Evolutionary conservation across 805 yeast genomes (phyloP).

Genomic region (Lipomyces japonicus): DNA sequence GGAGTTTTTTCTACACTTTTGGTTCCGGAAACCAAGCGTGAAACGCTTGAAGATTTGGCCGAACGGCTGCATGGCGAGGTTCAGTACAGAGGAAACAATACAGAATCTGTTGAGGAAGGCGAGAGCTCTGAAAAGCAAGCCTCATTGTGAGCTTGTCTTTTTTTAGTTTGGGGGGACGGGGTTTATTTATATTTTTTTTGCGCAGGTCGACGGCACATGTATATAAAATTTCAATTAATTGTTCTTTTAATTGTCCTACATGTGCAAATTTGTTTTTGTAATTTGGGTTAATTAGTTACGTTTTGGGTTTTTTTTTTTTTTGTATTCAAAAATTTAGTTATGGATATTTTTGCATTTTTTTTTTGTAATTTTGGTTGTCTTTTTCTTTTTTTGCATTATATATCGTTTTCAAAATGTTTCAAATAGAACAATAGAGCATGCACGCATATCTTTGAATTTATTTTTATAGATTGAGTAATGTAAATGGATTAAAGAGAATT

Average conservation of each 20-base stretch:
- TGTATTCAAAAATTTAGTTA: background rate
- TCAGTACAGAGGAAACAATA: background rate
- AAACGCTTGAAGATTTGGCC: conserved; percentile 77
- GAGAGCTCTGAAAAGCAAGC: conserved; percentile 15
- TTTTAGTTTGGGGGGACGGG: no score
- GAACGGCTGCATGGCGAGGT: conserved; percentile 77
- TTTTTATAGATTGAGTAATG: no score
- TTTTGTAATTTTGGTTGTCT: background rate
- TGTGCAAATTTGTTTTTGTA: background rate
- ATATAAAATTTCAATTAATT: no score
- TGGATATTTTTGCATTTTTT: background rate
- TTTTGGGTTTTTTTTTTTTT: background rate
- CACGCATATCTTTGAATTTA: no score
- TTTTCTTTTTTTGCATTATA: no score
- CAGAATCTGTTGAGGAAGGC: conserved; percentile 1
- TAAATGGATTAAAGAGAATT: no score
- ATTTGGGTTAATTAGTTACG: background rate
- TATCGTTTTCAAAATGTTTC: no score
- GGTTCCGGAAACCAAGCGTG: conserved; percentile 88
- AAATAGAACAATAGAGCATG: no score
- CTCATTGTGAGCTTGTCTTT: no score
- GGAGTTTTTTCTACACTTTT: conserved; percentile 65
- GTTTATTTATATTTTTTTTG: no score
- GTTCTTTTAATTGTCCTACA: background rate
- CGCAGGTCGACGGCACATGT: no score